Evolutionary conservation across 2,329 filamentous ascomycete genomes (phyloP).

Genomic region (Tolypocladium nubicola): DNA sequence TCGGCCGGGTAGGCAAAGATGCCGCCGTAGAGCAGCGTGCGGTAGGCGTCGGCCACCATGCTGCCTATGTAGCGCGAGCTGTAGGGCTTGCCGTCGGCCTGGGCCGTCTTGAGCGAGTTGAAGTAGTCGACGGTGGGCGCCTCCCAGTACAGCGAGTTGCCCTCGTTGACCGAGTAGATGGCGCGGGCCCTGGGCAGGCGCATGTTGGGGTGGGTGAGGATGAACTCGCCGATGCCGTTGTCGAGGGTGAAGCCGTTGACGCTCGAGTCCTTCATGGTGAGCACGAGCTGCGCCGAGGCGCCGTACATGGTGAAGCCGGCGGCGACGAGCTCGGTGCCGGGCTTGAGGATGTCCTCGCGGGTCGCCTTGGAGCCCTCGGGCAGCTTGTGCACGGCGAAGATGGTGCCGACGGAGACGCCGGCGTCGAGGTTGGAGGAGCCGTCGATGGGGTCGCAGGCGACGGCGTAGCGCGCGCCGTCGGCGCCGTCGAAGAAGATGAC

Average conservation of each 20-base stretch:
- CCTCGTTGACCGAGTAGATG: constrained; percentile 98
- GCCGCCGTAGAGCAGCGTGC: constrained; percentile 88
- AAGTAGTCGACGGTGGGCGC: constrained; percentile 82
- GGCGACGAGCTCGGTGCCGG: constrained; percentile 84
- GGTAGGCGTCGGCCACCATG: constrained; percentile 98
- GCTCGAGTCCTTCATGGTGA: constrained; percentile 85
- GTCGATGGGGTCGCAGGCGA: constrained; percentile 96
- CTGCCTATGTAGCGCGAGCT: constrained; percentile 89
- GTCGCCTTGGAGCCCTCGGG: constrained; percentile 63
- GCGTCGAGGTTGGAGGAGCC: constrained; percentile 96
- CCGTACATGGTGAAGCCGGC: constrained; percentile 99
- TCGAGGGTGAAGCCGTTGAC: constrained; percentile 99
- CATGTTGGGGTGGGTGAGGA: constrained; percentile 95
- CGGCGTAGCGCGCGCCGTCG: constrained; percentile 73
- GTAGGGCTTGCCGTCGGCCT: constrained; percentile 74
- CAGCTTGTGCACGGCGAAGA: constrained; percentile 90
- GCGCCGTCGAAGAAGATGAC: constrained; percentile 77
- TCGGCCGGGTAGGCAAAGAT: constrained; percentile 97
- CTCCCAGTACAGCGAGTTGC: constrained; percentile 95
- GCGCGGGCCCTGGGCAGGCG: constrained; percentile 64
- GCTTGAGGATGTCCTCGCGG: constrained; percentile 77
- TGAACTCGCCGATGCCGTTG: constrained; percentile 95
- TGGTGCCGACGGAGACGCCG: constrained; percentile 94
- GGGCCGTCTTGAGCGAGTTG: constrained; percentile 74
- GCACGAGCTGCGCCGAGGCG: constrained; percentile 87